These are phyloP conservation scores for Diaporthe helianthi DNA, from an alignment of 2,329 filamentous ascomycete species.

Conservation along the genomic window DNA sequence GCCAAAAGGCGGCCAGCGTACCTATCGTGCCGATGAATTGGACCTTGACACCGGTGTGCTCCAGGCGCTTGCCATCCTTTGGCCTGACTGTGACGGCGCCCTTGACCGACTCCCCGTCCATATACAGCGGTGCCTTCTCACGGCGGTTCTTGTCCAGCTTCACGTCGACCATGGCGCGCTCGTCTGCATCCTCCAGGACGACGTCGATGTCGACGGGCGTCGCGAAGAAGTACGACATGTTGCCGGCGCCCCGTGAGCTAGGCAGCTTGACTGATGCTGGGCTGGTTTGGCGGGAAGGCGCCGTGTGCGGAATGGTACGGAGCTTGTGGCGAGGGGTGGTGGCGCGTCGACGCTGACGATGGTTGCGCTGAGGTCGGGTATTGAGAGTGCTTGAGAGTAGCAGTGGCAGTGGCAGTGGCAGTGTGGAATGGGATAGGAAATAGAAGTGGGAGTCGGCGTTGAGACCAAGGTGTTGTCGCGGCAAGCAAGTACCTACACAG, in stretches of 20 bases:
- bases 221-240: constrained; percentile 97
- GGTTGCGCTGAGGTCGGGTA: not conserved
- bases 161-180: constrained; percentile 93
- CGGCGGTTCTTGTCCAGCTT: constrained; percentile 98
- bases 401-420: no score
- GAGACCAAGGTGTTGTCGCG: not conserved
- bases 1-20: constrained; percentile 49
- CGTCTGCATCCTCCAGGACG: constrained; percentile 93
- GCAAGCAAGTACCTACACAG: not conserved
- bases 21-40: constrained; percentile 99
- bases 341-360: not conserved
- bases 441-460: not conserved
- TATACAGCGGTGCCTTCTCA: constrained; percentile 95
- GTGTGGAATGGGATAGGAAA: not conserved
- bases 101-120: constrained; percentile 98
- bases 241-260: constrained; percentile 39
- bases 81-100: constrained; percentile 93
- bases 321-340: not conserved
- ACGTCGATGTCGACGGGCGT: constrained; percentile 99
- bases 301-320: not conserved
- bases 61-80: constrained; percentile 96
- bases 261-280: constrained; percentile 34
- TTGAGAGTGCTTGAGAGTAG: not conserved
- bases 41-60: constrained; percentile 99
- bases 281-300: not conserved